Evolutionary conservation across 2,329 filamentous ascomycete species (phyloP), one percentile per base, ranked within the genome.

Genomic region (Amauroascus verrucosus): DNA sequence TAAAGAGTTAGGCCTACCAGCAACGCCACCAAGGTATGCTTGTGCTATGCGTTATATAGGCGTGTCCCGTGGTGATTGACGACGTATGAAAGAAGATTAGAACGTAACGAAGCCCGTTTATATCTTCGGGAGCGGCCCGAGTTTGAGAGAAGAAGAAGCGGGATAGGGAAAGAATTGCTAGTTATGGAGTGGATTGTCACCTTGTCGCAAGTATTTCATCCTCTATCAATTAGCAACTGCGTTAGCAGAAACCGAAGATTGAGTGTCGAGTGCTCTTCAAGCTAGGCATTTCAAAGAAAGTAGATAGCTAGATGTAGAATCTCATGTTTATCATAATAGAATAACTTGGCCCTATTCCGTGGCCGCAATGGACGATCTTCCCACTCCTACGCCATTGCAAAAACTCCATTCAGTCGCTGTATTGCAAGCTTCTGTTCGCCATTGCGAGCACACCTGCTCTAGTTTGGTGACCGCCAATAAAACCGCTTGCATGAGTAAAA

Each of bases 401-500:
- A 13, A 24, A 28, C n/a, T 11, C 16, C 20, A 26, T 16, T 16
- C 26, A 44, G 2, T 13, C 47, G 9, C 7, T 28, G n/a, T 43
- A 44, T 22, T 48, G 38, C 56, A 73, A 57, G 47, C 70, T 67
- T 54, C 67, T 64, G 40, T 65, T 61, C 50, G 90, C 89, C 88
- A 97, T 95, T 54, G 83, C 81, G 67, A 88, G 79, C 24, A 83
- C 90, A 28, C 93, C 93, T 57, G 95, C 88, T 63, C 86, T 93
- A 0, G 86, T 94, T 77, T 86, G 85, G 72, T 96, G 94, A 1
- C 93, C 93, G 16, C 93, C 93, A 65, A 97, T 97, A 72, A 98
- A 98, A 26, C 93, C 93, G 51, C 85, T 84, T 2, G 90, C 90
- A 67, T 98, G 93, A 28, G 96, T 86, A 67, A 98, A 98, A 26